phyloP scores from a whole-genome alignment of 108 stramenopile species.

The Cyclotella cryptica region DNA sequence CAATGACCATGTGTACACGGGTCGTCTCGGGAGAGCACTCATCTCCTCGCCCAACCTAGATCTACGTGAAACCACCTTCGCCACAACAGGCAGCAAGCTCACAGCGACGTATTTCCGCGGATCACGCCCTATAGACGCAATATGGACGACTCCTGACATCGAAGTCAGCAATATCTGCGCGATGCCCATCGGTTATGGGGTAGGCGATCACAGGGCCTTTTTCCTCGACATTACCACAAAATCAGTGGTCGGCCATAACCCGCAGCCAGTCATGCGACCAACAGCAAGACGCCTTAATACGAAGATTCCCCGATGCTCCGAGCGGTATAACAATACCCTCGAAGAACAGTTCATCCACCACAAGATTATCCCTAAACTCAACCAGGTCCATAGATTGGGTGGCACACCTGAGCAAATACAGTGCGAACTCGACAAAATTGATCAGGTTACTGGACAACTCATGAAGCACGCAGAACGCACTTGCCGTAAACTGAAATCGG shows the following conservation, averaged over 20 bases:
- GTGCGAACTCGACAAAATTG: background rate
- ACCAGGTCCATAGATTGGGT: background rate
- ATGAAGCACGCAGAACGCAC: constrained; percentile 16
- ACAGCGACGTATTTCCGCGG: constrained; percentile 25
- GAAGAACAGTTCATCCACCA: constrained; percentile 1
- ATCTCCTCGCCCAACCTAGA: background rate
- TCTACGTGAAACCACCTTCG: constrained; percentile 4
- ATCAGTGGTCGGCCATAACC: constrained; percentile 15
- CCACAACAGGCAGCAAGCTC: background rate
- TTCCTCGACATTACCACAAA: background rate
- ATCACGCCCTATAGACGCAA: constrained; percentile 21
- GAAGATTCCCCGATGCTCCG: background rate
- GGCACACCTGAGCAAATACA: background rate
- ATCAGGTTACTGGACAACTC: background rate
- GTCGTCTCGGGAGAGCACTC: background rate
- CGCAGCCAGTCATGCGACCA: background rate
- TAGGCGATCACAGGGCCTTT: constrained; percentile 22
- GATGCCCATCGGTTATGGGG: constrained; percentile 23
- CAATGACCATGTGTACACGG: constrained; percentile 22
- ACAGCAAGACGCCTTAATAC: constrained; percentile 13
- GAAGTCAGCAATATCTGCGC: background rate
- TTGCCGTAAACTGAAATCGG: constrained; percentile 16
- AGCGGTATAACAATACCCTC: constrained; percentile 9
- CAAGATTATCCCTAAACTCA: background rate
- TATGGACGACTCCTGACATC: constrained; percentile 16